Evolutionary conservation across 148 eudicot genomes (phyloP), one percentile per base, ranked within the genome.

Genomic region (Vaccinium corymbosum): DNA sequence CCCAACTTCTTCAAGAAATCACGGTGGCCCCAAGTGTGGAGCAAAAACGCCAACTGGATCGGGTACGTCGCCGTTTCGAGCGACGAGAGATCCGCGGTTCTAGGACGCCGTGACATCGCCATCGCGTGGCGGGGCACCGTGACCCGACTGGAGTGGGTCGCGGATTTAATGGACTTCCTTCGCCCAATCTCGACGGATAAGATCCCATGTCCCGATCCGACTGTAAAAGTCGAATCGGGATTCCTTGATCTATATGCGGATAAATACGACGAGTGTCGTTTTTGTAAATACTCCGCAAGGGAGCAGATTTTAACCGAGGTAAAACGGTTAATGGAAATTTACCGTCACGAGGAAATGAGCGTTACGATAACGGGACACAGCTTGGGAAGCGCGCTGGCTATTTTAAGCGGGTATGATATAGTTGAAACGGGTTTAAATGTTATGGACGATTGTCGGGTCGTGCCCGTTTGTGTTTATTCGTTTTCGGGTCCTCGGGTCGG

Each of bases 101-200:
- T 94, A 50, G 98, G 96, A 7, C 94, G 96, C 4, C 91, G 96
- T 1, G 98, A 94, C 48, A 87, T 94, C 16, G 79, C 87, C 50
- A 82, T 94, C 2, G 89, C 91, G 7, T 94, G 98, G 96, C 85
- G 98, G 70, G 96, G 96, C 20, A 94, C 98, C 5, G 94, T 92
- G 80, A 91, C 94, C 73, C 84, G 88, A 7, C 88, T 89, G 2
- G 96, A 94, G 57, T 89, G 91, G 94, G 56, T 94, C 13, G 88
- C 87, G 7, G 98, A 93, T 27, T 32, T 93, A 15, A 91, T 90
- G 92, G 92, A 91, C 84, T 87, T 82, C 59, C 82, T 91, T 0
- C 78, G 83, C 32, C 89, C 94, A 0, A 83, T 92, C 1, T 84
- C 86, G 0, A 42, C 83, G 0, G 89, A 88, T 25, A 56, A 83